Conservation (phyloP, 148 eudicot genomes). For the Pouteria glomerata region DNA sequence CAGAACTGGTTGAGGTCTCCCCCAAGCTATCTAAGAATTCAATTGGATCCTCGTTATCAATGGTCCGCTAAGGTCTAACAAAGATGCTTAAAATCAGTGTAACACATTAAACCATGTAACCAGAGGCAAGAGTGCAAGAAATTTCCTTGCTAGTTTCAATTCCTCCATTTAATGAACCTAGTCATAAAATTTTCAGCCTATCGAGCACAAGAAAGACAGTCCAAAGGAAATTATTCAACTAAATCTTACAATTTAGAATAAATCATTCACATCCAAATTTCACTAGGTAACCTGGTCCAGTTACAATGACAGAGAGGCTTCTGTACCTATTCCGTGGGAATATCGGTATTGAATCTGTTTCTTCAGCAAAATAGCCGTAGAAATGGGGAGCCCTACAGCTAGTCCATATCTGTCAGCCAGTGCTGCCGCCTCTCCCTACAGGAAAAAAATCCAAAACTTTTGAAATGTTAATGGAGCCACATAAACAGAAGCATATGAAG, state of each 20-base stretch:
- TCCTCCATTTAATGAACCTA: neutral
- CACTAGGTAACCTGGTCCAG: neutral
- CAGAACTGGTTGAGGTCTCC: neutral
- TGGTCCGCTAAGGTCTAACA: neutral
- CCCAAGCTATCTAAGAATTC: neutral
- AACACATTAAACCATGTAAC: neutral
- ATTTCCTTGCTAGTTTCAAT: neutral
- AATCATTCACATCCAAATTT: neutral
- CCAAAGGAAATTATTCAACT: neutral
- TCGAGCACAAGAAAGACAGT: neutral
- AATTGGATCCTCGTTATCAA: neutral
- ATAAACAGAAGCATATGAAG: neutral
- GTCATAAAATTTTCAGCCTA: neutral
- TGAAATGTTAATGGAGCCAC: neutral
- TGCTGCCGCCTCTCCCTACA: constrained; percentile 86
- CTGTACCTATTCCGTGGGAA: constrained; percentile 90
- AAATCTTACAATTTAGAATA: neutral
- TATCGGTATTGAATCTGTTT: constrained; percentile 65
- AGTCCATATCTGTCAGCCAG: constrained; percentile 78
- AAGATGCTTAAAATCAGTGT: neutral
- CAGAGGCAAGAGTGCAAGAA: neutral
- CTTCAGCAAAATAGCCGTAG: constrained; percentile 68
- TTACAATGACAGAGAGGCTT: neutral
- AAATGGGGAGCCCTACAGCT: constrained; percentile 67
- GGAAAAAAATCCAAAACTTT: constrained; percentile 11